Base-by-base conservation (phyloP, 2,329 filamentous ascomycete genomes). In the Canariomyces notabilis region DNA sequence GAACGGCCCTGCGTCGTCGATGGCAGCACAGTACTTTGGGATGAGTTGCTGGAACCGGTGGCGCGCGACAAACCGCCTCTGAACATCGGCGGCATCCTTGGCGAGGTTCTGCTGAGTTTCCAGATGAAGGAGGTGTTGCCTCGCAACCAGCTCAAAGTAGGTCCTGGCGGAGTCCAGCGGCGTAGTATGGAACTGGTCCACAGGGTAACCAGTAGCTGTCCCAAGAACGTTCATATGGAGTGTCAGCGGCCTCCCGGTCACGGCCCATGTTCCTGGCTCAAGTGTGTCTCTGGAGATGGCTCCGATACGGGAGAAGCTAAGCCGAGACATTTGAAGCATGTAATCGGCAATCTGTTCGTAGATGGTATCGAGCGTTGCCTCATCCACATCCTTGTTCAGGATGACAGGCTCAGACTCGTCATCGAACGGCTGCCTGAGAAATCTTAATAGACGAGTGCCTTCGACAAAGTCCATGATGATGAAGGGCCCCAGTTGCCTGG, bases 1-100 rank as follows among this genome's bases (percentile, higher is more conserved):
- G 54, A 68, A 71, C 21, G 61, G 65, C 9, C 65, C 62, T n/a
- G 40, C 22, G 31, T 68, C 45, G 9, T 56, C 51, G 39, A n/a
- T n/a, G n/a, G n/a, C n/a, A n/a, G n/a, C n/a, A n/a, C 54, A 53
- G 36, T 64, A 61, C 34, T 60, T 55, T 33, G 59, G 42, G 33
- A 65, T 58, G 1, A 69, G 60, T 48, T 65, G 53, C 34, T 34
- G 32, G 43, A 67, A 63, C 20, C 54, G 57, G 49, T 59, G 59
- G 32, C 64, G 62, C 31, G 66, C 62, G 37, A 67, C 58, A 45
- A 61, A 67, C 5, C 59, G 59, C 38, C 54, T 36, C 47, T 53
- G 55, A 7, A 58, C 59, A 26, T 59, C 58, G 39, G 60, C 54
- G 6, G 49, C 19, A 50, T 63, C 50, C 26, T 57, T 47, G 20